Evolutionary conservation across 2,329 filamentous ascomycete genomes (phyloP).

Genomic region (Xylariaceae sp.): DNA sequence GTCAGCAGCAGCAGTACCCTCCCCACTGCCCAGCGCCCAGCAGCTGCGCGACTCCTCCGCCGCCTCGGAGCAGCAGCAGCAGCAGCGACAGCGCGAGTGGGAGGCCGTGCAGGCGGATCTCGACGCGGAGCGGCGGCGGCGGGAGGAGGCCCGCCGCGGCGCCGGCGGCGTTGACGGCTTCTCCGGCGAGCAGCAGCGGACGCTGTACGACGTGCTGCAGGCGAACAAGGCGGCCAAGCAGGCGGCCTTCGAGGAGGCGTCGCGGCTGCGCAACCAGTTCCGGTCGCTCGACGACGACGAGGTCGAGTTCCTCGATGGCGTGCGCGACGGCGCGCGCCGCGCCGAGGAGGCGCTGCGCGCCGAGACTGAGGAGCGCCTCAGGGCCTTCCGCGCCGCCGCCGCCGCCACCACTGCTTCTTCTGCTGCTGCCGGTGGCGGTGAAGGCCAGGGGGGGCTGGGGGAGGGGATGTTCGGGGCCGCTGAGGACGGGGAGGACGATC

Average conservation of each 20-base stretch:
- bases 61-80: background rate
- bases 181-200: slow-evolving; percentile 42
- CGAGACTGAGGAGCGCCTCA: slow-evolving; percentile 51
- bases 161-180: slow-evolving; percentile 25
- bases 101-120: slow-evolving; percentile 57
- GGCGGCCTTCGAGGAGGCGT: slow-evolving; percentile 71
- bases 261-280: slow-evolving; percentile 68
- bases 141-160: slow-evolving; percentile 41
- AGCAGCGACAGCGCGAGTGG: slow-evolving; percentile 42
- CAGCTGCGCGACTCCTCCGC: background rate
- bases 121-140: slow-evolving; percentile 49
- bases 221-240: slow-evolving; percentile 83
- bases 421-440: too few species aligned
- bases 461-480: slow-evolving; percentile 4
- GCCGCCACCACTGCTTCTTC: too few species aligned
- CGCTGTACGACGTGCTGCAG: slow-evolving; percentile 67
- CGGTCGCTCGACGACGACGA: slow-evolving; percentile 72
- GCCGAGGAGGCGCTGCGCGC: slow-evolving; percentile 47
- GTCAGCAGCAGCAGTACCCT: background rate
- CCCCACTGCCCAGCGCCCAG: background rate
- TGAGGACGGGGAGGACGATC: slow-evolving; percentile 10
- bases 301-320: slow-evolving; percentile 62
- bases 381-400: slow-evolving; percentile 40
- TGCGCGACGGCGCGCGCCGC: slow-evolving; percentile 38
- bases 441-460: slow-evolving; percentile 33